phyloP scores from a whole-genome alignment of 768 basidiomycete genomes.

The Gymnopilus junonius region DNA sequence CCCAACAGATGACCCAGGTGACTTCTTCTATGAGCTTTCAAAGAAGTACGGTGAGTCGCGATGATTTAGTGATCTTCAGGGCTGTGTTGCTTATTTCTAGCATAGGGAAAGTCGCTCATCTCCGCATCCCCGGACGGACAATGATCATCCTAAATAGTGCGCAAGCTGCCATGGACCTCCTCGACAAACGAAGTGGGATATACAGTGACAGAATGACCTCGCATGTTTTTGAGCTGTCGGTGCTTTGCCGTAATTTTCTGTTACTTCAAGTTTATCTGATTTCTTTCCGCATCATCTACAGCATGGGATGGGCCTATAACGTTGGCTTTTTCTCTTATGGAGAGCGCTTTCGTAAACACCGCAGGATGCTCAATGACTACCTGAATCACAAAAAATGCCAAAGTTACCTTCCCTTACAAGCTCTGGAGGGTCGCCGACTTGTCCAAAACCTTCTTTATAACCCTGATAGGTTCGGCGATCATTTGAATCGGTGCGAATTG shows the following conservation, averaged over 20 bases:
- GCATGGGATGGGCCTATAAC: slow-evolving; percentile 54
- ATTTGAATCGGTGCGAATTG: neutral
- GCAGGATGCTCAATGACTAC: slow-evolving; percentile 47
- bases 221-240: neutral
- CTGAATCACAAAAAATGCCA: slow-evolving; percentile 43
- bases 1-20: slow-evolving; percentile 27
- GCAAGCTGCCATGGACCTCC: slow-evolving; percentile 51
- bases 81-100: neutral
- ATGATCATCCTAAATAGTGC: slow-evolving; percentile 54
- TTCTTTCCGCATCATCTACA: slow-evolving; percentile 22
- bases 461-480: neutral
- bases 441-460: slow-evolving; percentile 39
- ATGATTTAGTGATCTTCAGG: neutral
- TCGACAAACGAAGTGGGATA: slow-evolving; percentile 63
- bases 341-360: slow-evolving; percentile 50
- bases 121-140: slow-evolving; percentile 58
- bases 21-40: slow-evolving; percentile 18
- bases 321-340: slow-evolving; percentile 51
- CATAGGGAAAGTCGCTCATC: slow-evolving; percentile 42
- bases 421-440: slow-evolving; percentile 47
- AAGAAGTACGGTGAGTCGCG: slow-evolving; percentile 34
- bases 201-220: slow-evolving; percentile 60
- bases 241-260: slow-evolving; percentile 14
- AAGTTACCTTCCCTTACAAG: slow-evolving; percentile 41
- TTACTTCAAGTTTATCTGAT: neutral